These are phyloP conservation scores for Canna indica DNA, from an alignment of 176 grass and related monocot species.

Conservation along the genomic window DNA sequence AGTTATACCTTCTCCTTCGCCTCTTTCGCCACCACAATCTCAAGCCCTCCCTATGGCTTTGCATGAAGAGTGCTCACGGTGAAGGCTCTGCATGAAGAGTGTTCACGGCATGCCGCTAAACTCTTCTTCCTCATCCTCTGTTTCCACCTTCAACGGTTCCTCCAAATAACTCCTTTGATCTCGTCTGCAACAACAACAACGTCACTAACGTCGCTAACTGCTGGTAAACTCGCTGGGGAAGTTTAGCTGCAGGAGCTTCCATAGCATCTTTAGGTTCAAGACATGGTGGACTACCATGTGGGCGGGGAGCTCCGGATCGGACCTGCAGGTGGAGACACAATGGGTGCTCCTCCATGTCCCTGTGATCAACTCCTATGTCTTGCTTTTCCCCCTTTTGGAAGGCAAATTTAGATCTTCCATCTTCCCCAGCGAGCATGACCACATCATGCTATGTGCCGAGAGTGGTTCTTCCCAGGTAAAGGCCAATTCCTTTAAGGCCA, in stretches of 20 bases:
- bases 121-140: too few relatives aligned
- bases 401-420: too few relatives aligned
- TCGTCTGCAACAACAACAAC: background rate
- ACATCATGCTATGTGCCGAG: conserved; percentile 9
- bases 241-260: background rate
- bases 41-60: too few relatives aligned
- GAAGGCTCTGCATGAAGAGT: too few relatives aligned
- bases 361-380: conserved; percentile 3
- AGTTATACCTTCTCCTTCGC: too few relatives aligned
- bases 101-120: too few relatives aligned
- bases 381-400: conserved; percentile 15
- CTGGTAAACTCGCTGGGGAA: conserved; percentile 4
- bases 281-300: conserved; percentile 28
- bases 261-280: conserved; percentile 27
- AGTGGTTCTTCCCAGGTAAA: conserved; percentile 1
- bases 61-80: too few relatives aligned
- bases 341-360: conserved; percentile 16
- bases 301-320: background rate
- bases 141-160: too few relatives aligned
- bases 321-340: conserved; percentile 22
- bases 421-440: background rate
- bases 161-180: too few relatives aligned
- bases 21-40: too few relatives aligned
- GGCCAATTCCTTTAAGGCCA: background rate
- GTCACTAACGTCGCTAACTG: background rate